Base-by-base conservation (phyloP, 306 rosid species). In the Casuarina equisetifolia region DNA sequence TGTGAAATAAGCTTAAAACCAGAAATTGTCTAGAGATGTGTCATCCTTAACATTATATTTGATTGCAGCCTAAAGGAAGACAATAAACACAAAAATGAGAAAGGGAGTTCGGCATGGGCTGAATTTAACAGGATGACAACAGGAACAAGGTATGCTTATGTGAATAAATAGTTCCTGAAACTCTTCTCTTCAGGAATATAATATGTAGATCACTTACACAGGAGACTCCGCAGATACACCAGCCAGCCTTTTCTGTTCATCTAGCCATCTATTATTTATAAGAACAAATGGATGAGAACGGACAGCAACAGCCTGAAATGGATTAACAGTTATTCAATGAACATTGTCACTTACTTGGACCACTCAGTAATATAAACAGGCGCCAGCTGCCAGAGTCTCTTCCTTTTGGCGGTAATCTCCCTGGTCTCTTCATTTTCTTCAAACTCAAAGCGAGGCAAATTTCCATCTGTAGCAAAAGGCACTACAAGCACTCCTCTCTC, bases 401-500 rank as follows among this genome's bases (percentile, higher is more conserved):
- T 92, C 87, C 94, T 91, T 86, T 85, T 90, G 45, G 80, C 35
- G 46, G 77, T 80, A 76, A 80, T 72, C 70, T 88, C 90, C 66
- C 78, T 79, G 17, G 54, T 53, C 75, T 91, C 96, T 61, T 91
- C 91, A 39, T 80, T 79, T 79, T 90, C 95, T 32, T 85, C 94
- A 75, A 86, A 86, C 82, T 88, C 89, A 74, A 92, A 85, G 77
- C 69, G 50, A 50, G 86, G 92, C 15, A 84, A 73, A 78, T 86
- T 84, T 38, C 87, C 97, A 82, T 95, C 94, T 0, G 91, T 88
- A 61, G 82, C 89, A 57, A 92, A 85, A 51, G 97, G 90, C 69
- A 95, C 96, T 35, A 88, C 96, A n/a, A 95, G 90, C 69, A 91
- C 97, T 13, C 97, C 99, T 76, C 99, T 80, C 9, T 95, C 97